Evolutionary conservation across 768 basidiomycete species (phyloP).

Genomic region (Inosperma sp.): DNA sequence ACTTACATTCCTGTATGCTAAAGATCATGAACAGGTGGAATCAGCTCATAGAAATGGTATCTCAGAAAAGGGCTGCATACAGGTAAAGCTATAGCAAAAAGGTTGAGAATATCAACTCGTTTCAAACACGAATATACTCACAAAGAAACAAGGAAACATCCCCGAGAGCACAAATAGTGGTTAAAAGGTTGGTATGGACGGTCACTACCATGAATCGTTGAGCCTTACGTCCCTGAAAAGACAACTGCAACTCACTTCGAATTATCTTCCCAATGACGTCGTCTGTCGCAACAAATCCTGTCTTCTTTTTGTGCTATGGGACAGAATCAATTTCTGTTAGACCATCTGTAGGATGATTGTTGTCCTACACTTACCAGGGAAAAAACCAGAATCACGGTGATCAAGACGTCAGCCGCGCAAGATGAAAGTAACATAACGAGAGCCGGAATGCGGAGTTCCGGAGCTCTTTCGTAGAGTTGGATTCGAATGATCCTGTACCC

Average conservation of each 20-base stretch:
- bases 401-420: constrained; percentile 23
- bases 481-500: constrained; percentile 31
- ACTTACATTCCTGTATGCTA: constrained; percentile 40
- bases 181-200: constrained; percentile 41
- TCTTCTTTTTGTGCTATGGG: constrained; percentile 35
- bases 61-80: constrained; percentile 17
- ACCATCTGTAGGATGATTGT: background rate
- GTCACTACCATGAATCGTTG: constrained; percentile 27
- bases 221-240: constrained; percentile 9
- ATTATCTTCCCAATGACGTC: constrained; percentile 37
- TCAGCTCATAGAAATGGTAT: too few species aligned
- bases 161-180: constrained; percentile 37
- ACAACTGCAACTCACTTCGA: constrained; percentile 21
- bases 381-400: constrained; percentile 28
- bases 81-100: constrained; percentile 27
- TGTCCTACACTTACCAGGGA: constrained; percentile 29
- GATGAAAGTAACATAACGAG: constrained; percentile 43
- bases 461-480: constrained; percentile 35
- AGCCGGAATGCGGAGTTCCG: constrained; percentile 41
- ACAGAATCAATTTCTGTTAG: background rate
- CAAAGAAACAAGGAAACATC: constrained; percentile 43
- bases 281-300: constrained; percentile 40
- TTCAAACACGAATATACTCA: constrained; percentile 19
- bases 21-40: background rate
- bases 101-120: background rate